Base-by-base conservation (phyloP, 2,329 filamentous ascomycete genomes). In the Polytolypa hystricis region DNA sequence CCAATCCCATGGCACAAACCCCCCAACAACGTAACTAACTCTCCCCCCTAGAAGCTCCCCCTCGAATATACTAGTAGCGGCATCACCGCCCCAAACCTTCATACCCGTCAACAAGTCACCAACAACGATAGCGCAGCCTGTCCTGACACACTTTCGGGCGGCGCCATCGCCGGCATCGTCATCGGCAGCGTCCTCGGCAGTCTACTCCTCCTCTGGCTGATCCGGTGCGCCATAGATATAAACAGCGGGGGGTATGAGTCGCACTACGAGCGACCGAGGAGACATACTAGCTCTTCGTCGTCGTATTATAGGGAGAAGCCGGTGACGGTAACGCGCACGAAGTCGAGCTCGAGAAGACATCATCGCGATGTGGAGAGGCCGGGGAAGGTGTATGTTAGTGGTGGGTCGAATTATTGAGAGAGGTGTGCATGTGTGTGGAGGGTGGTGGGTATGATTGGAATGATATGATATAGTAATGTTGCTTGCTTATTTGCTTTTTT, bases 371-470 rank as follows among this genome's bases (percentile, higher is more conserved):
- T 59, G 33, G 47, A 54, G 30, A 47, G 54, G 25, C 58, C 58
- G n/a, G 45, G 54, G 4, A 61, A 50, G 47, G 53, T 60, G 14
- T 61, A 61, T 51, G 28, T 57, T 17, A 49, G 16, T 26, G 34
- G 33, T 3, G 16, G n/a, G n/a, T n/a, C n/a, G n/a, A n/a, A n/a
- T n/a, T n/a, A n/a, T 44, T 66, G 65, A 0, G 70, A 71, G 59
- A 77, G 76, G 44, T 68, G 61, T 30, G 71, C 38, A 9, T 70
- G 72, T 0, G 73, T 71, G 29, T 73, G 65, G 54, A 74, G 73
- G 16, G 57, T 53, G 4, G 71, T 69, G 23, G 77, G 60, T 14
- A 73, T 58, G 12, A 60, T 49, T 11, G 64, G 64, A 17, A 68
- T 63, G 39, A 76, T 55, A 17, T 72, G 52, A 36, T 75, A 58